Percentiles rank a stretch among this genome's conserved stretches.
Evolutionary conservation across 257 asterid species (phyloP).

Genomic region (Nicotiana attenuata): DNA sequence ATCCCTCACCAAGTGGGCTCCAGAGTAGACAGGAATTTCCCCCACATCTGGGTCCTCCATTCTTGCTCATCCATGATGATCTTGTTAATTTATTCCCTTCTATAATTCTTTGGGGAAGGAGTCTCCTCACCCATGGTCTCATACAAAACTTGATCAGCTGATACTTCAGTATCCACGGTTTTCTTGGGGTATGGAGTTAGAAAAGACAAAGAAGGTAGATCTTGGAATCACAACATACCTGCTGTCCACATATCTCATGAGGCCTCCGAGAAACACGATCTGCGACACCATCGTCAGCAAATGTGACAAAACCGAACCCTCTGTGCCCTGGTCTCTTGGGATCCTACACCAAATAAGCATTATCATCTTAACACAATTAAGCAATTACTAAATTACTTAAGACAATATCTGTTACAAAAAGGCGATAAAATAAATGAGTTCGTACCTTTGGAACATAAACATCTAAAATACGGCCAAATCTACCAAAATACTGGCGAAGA

Average conservation of each 20-base stretch:
- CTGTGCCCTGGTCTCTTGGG: slow-evolving; percentile 97
- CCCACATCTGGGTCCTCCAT: not conserved
- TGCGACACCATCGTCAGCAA: slow-evolving; percentile 97
- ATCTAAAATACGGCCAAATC: slow-evolving; percentile 92
- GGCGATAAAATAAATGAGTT: slow-evolving; percentile 4
- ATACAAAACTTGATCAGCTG: not conserved
- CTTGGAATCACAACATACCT: slow-evolving; percentile 36
- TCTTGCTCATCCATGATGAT: no score
- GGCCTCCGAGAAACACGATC: slow-evolving; percentile 95
- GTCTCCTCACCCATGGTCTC: not conserved
- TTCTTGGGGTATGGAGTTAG: not conserved
- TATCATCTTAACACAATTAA: not conserved
- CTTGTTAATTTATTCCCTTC: not conserved
- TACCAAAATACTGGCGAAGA: slow-evolving; percentile 90
- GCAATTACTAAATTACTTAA: not conserved
- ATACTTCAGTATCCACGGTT: not conserved
- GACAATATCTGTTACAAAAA: not conserved
- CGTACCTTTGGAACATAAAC: slow-evolving; percentile 95
- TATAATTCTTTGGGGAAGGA: not conserved
- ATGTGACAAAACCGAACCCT: slow-evolving; percentile 98
- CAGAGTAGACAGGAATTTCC: not conserved
- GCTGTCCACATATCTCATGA: slow-evolving; percentile 97
- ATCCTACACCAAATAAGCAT: slow-evolving; percentile 48
- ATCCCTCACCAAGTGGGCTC: not conserved
- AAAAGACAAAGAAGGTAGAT: not conserved